phyloP scores from a whole-genome alignment of 306 rosid genomes.

The Castanea sativa region DNA sequence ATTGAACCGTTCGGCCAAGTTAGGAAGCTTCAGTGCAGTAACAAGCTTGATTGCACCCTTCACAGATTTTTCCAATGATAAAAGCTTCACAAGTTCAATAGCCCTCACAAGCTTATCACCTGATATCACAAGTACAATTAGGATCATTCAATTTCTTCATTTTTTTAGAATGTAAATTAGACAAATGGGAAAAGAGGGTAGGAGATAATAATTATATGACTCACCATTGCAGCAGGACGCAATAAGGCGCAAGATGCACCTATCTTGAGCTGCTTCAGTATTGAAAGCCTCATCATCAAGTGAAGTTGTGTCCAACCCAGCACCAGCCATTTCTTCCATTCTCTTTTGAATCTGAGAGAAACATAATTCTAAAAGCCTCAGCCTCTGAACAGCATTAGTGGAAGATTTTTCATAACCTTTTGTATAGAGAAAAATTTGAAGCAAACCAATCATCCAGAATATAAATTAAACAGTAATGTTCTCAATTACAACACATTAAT shows the following conservation, averaged over 20 bases:
- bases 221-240: conserved; percentile 94
- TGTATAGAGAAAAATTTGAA: background rate
- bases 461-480: background rate
- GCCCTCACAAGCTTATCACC: conserved; percentile 96
- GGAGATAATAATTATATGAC: conserved; percentile 5
- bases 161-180: conserved; percentile 14
- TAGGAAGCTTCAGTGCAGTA: conserved; percentile 83
- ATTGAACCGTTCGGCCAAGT: conserved; percentile 88
- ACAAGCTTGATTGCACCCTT: conserved; percentile 95
- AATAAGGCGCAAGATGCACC: conserved; percentile 85
- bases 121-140: conserved; percentile 29
- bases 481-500: background rate
- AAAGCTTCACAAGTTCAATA: conserved; percentile 80
- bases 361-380: conserved; percentile 1
- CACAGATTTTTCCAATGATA: conserved; percentile 82
- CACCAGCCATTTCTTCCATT: conserved; percentile 68
- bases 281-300: conserved; percentile 86
- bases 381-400: conserved; percentile 10
- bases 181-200: background rate
- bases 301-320: conserved; percentile 55
- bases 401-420: background rate
- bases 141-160: background rate
- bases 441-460: conserved; percentile 1
- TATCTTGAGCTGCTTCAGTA: conserved; percentile 91
- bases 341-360: conserved; percentile 64